These are phyloP conservation scores for Erodium texanum DNA, from an alignment of 441 rosid genomes.

Conservation along the genomic window DNA sequence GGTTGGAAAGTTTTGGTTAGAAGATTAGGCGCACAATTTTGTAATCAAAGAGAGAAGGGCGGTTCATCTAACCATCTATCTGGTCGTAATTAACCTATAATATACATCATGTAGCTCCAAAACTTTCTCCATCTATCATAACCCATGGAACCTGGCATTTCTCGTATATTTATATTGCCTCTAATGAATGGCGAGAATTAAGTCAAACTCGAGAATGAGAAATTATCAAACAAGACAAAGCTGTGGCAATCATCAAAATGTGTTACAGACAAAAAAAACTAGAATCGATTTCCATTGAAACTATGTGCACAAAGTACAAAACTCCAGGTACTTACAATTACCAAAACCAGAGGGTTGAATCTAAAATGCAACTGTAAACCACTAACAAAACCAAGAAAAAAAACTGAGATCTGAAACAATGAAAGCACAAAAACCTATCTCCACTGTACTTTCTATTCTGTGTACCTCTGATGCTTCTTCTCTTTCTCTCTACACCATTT, in stretches of 20 bases:
- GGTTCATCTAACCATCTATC: too few species aligned
- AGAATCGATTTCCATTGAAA: not conserved
- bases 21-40: too few species aligned
- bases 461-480: conserved; percentile 21
- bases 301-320: conserved; percentile 8
- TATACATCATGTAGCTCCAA: too few species aligned
- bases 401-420: conserved; percentile 5
- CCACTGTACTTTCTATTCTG: conserved; percentile 12
- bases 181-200: too few species aligned
- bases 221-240: not conserved
- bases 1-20: too few species aligned
- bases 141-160: too few species aligned
- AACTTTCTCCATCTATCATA: too few species aligned
- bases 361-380: not conserved
- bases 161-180: too few species aligned
- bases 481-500: conserved; percentile 8
- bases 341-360: not conserved
- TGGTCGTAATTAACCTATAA: too few species aligned
- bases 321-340: conserved; percentile 15
- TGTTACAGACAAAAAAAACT: not conserved
- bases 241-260: not conserved
- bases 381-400: not conserved
- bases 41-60: too few species aligned
- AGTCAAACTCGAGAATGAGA: too few species aligned
- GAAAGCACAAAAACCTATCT: conserved; percentile 14